Base-by-base conservation (phyloP, 306 rosid species). In the Benincasa hispida region DNA sequence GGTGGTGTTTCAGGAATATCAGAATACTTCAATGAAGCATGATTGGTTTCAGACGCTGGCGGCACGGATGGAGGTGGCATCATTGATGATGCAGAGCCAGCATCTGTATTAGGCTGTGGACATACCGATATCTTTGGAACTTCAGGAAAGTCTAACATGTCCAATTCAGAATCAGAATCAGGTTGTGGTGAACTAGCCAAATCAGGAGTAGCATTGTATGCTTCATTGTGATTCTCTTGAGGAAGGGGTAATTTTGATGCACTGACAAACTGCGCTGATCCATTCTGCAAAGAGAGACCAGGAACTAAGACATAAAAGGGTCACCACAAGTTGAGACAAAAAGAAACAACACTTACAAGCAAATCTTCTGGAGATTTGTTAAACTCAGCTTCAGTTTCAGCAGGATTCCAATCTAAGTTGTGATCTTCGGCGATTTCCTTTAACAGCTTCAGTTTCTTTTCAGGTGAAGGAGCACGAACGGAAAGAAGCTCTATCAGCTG, bases 401-500 rank as follows among this genome's bases (percentile, higher is more conserved):
- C 95, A 56, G 98, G 97, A 87, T 91, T 94, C 98, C 98, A 94
- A 76, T 94, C 96, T 78, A 94, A 37, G 63, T 89, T 89, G 62
- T 94, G 93, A 83, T 94, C 97, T 85, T 82, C 96, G 32, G 98
- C 96, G 78, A 94, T 94, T 86, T 90, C 97, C 83, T 91, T 94
- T 80, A 94, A 86, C 79, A 94, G 96, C 80, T 83, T 85, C 79
- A 94, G 84, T 76, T 91, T 94, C 81, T 91, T 94, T 81, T 91
- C 96, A 10, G 98, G 81, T 56, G 96, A 84, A 81, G 98, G 98
- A 81, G 97, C 91, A 54, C 93, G 94, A 73, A 94, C 77, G 10
- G 98, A 94, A 22, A 94, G 91, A 75, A 90, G 84, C 83, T 94
- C 98, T 75, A 94, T 87, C 81, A 94, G 79, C 98, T 94, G 86